Conservation (phyloP, 83 land plant genomes). For the Diphasiastrum complanatum region DNA sequence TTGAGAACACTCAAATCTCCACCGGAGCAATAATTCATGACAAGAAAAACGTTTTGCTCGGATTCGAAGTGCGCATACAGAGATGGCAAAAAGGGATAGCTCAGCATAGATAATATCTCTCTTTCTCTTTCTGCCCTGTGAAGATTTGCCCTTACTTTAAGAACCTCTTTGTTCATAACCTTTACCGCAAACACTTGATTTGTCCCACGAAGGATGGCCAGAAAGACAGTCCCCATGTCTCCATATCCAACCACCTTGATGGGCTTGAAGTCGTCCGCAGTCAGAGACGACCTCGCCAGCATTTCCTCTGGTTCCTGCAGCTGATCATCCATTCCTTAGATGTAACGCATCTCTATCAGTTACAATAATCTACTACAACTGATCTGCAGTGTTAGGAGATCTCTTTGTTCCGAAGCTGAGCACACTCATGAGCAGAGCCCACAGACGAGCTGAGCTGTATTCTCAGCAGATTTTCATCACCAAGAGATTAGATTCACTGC, state of each 20-base stretch:
- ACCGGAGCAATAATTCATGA: slow-evolving; percentile 61
- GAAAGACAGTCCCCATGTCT: slow-evolving; percentile 66
- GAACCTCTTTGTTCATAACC: slow-evolving; percentile 26
- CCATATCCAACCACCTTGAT: slow-evolving; percentile 51
- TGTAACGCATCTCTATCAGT: too few species aligned
- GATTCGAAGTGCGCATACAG: slow-evolving; percentile 44
- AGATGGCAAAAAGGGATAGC: slow-evolving; percentile 60
- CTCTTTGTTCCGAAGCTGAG: too few species aligned
- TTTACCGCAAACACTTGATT: slow-evolving; percentile 43
- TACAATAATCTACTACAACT: too few species aligned
- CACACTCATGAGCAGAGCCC: too few species aligned
- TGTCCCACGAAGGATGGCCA: slow-evolving; percentile 12
- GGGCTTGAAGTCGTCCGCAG: slow-evolving; percentile 29
- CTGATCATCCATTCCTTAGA: too few species aligned
- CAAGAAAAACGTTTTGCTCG: slow-evolving; percentile 43
- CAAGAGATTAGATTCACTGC: too few species aligned
- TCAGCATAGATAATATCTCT: slow-evolving; percentile 25
- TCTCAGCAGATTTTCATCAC: too few species aligned
- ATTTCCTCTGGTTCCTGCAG: too few species aligned
- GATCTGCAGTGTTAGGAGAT: too few species aligned
- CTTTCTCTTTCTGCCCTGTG: slow-evolving; percentile 39
- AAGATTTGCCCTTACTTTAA: neutral
- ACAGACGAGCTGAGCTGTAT: too few species aligned
- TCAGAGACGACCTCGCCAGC: too few species aligned
- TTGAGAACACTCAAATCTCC: slow-evolving; percentile 51